Conservation (phyloP, 805 yeast species). For the Candida ulmi region DNA sequence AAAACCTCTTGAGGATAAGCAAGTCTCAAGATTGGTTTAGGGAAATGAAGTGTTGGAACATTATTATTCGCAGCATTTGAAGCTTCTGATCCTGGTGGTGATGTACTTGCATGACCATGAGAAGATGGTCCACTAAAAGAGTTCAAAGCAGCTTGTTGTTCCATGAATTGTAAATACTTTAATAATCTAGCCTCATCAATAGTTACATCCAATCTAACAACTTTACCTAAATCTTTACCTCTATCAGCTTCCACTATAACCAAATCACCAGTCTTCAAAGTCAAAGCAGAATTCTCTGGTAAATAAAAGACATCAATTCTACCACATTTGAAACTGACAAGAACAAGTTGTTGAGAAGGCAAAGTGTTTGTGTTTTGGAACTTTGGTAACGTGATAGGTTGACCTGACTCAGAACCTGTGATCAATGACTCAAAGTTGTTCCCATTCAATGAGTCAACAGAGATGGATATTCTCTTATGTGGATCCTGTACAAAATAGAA, state of each 20-base stretch:
- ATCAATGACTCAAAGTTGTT: slow-evolving; percentile 5
- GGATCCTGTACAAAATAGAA: slow-evolving; percentile 21
- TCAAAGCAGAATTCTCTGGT: slow-evolving; percentile 29
- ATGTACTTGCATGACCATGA: neutral
- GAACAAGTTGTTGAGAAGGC: slow-evolving; percentile 36
- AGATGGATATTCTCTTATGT: slow-evolving; percentile 18
- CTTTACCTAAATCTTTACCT: slow-evolving; percentile 77
- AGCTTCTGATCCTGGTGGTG: neutral
- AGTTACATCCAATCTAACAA: slow-evolving; percentile 58
- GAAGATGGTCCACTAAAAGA: slow-evolving; percentile 14
- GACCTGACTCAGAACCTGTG: slow-evolving; percentile 8
- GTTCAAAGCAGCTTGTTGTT: slow-evolving; percentile 52
- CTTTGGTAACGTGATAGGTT: slow-evolving; percentile 13
- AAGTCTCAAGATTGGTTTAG: slow-evolving; percentile 71
- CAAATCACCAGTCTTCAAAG: slow-evolving; percentile 54
- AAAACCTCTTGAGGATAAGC: slow-evolving; percentile 69
- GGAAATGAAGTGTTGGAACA: slow-evolving; percentile 33
- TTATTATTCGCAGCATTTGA: slow-evolving; percentile 1
- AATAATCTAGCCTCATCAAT: slow-evolving; percentile 65
- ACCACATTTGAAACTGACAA: slow-evolving; percentile 75
- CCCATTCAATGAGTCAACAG: slow-evolving; percentile 5
- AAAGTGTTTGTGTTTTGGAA: slow-evolving; percentile 15
- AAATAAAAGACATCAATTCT: slow-evolving; percentile 73
- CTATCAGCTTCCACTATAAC: slow-evolving; percentile 82
- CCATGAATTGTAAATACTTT: slow-evolving; percentile 68